Percentiles rank a stretch among this genome's conserved stretches.
phyloP scores from a whole-genome alignment of 2,329 filamentous ascomycete genomes.

The Grosmannia serpens region DNA sequence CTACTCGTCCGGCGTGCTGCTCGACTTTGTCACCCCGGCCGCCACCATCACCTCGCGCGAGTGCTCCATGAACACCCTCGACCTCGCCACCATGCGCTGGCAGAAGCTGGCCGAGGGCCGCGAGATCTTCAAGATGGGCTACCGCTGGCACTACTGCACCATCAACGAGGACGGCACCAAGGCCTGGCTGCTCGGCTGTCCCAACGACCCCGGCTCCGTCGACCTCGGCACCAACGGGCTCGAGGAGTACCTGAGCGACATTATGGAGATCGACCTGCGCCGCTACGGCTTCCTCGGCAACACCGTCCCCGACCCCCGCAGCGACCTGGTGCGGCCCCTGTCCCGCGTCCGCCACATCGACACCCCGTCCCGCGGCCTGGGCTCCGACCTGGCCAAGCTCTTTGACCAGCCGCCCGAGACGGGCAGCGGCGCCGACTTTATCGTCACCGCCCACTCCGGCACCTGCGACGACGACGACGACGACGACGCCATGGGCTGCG shows the following conservation, averaged over 20 bases:
- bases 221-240: constrained; percentile 58
- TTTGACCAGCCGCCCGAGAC: constrained; percentile 80
- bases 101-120: constrained; percentile 89
- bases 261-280: constrained; percentile 85
- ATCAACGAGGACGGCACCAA: constrained; percentile 93
- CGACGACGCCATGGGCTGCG: constrained; percentile 47
- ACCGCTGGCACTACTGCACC: constrained; percentile 96
- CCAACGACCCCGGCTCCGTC: constrained; percentile 56
- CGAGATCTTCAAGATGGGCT: constrained; percentile 85
- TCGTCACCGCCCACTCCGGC: constrained; percentile 78
- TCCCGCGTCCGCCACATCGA: constrained; percentile 35
- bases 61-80: constrained; percentile 81
- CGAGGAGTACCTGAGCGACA: constrained; percentile 88
- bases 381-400: constrained; percentile 71
- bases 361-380: constrained; percentile 56
- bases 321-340: constrained; percentile 35
- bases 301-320: constrained; percentile 43
- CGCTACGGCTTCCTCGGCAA: constrained; percentile 86
- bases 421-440: constrained; percentile 81
- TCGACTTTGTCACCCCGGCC: constrained; percentile 90
- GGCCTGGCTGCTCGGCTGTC: constrained; percentile 91
- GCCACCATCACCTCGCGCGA: constrained; percentile 77
- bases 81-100: constrained; percentile 81
- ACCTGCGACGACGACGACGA: constrained; percentile 22
- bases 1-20: constrained; percentile 81